Base-by-base conservation (phyloP, 768 basidiomycete species). In the Dacryopinax spathularia region DNA sequence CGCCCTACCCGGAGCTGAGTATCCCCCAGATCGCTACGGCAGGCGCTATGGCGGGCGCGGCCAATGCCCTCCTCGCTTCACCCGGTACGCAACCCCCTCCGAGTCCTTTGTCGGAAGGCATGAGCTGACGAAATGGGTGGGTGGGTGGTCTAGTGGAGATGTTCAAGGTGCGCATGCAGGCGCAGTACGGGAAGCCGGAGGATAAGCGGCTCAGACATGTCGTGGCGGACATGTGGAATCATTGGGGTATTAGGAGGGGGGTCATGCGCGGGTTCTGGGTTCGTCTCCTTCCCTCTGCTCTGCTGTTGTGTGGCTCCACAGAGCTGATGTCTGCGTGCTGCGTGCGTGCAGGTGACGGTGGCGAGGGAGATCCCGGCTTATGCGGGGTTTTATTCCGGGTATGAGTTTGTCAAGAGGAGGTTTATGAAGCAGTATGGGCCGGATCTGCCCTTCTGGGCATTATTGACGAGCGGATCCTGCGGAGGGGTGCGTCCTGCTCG, bases 191-290 rank as follows among this genome's bases (percentile, higher is more conserved):
- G 12, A 80, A 78, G 2, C 78, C 83, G 13, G 79, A 81, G 9
- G 93, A 97, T 72, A 87, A 94, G 73, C 81, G 83, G 37, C 78
- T 99, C 29, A 76, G 86, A 34, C 79, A 76, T 7, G 80, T 97
- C 9, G 83, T 82, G 16, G 77, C 75, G 22, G 92, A 94, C 67
- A 91, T 93, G 86, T 96, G 91, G 87, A 74, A 71, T 33, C 77
- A 90, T 65, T 92, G 87, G 81, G 95, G 96, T 0, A 85, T 98
- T 66, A 76, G 84, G 62, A 80, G 84, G 66, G 96, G 96, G 4
- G 79, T 98, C 61, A 96, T 99, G 94, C 79, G 96, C 20, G 96
- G 96, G 1, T 98, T 92, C 72, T 97, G 95, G 95, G 93, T 91
- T 65, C 63, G 77, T 69, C 10, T 16, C 12, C 20, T 63, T 48